Conservation (phyloP, 768 basidiomycete genomes). For the Suillus subluteus region DNA sequence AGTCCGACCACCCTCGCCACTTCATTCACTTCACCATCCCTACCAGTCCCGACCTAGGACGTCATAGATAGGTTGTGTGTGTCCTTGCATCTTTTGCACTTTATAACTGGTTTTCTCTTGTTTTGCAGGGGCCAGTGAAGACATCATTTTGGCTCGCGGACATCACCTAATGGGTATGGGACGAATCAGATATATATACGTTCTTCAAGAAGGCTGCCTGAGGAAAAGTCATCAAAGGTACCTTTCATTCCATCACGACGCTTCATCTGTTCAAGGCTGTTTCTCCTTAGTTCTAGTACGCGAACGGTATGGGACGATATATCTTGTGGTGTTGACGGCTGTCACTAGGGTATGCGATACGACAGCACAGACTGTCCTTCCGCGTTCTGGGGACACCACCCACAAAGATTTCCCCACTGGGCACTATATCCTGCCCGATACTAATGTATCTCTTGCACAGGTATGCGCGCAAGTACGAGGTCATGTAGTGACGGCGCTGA, state of each 20-base stretch:
- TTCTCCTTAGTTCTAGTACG: slow-evolving; percentile 49
- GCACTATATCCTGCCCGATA: slow-evolving; percentile 90
- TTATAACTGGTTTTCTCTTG: no score
- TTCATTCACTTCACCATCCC: no score
- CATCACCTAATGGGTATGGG: no score
- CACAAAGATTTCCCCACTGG: slow-evolving; percentile 65
- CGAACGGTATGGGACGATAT: slow-evolving; percentile 95
- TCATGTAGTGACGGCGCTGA: slow-evolving; percentile 6
- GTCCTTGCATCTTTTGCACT: no score
- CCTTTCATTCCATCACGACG: slow-evolving; percentile 16
- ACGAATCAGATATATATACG: no score
- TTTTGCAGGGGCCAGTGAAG: no score
- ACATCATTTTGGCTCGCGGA: no score
- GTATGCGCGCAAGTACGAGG: slow-evolving; percentile 39
- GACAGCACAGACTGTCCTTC: slow-evolving; percentile 50
- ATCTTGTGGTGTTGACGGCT: slow-evolving; percentile 66
- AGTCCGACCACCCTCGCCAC: no score
- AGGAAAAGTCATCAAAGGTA: slow-evolving; percentile 94
- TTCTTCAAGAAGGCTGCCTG: slow-evolving; percentile 95
- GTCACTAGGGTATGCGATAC: slow-evolving; percentile 63
- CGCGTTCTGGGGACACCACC: slow-evolving; percentile 55
- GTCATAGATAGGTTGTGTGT: no score
- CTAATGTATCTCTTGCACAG: slow-evolving; percentile 95
- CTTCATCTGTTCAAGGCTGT: neutral
- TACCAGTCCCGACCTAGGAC: no score